Percentiles rank a stretch among this genome's conserved stretches.
Conservation (phyloP, 169 alveolate species). For the Miamiensis avidus region DNA sequence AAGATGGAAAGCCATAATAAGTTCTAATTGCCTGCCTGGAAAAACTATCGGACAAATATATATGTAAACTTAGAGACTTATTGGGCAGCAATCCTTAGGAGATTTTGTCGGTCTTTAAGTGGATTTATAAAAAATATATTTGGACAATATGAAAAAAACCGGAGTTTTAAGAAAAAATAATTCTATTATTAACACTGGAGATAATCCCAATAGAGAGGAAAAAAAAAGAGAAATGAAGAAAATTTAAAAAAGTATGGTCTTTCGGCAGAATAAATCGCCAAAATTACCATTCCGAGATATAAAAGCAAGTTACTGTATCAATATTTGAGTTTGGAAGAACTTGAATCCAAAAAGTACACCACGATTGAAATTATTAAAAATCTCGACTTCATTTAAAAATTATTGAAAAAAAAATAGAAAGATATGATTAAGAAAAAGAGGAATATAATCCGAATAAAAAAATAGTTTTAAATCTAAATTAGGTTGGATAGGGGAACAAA, state of each 20-base stretch:
- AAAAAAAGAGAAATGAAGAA: conserved; percentile 43
- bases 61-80: conserved; percentile 64
- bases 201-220: conserved; percentile 54
- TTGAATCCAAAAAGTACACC: conserved; percentile 14
- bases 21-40: conserved; percentile 66
- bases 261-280: conserved; percentile 4
- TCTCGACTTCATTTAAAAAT: too few relatives aligned
- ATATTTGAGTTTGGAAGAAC: conserved; percentile 15
- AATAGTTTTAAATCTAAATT: background rate
- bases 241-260: conserved; percentile 56
- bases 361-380: background rate
- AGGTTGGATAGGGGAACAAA: too few relatives aligned
- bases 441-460: background rate
- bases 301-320: conserved; percentile 14
- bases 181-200: conserved; percentile 70
- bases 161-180: conserved; percentile 64
- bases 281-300: conserved; percentile 39
- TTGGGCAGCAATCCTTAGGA: conserved; percentile 67
- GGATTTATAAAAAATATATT: conserved; percentile 53
- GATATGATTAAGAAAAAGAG: background rate
- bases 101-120: conserved; percentile 73
- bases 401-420: background rate
- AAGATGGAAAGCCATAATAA: conserved; percentile 63
- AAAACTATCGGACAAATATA: conserved; percentile 65
- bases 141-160: conserved; percentile 52